A percentile compares a stretch with the other conserved stretches of the same genome.
phyloP scores from a whole-genome alignment of 768 basidiomycete genomes.

The Psilocybe sp. region DNA sequence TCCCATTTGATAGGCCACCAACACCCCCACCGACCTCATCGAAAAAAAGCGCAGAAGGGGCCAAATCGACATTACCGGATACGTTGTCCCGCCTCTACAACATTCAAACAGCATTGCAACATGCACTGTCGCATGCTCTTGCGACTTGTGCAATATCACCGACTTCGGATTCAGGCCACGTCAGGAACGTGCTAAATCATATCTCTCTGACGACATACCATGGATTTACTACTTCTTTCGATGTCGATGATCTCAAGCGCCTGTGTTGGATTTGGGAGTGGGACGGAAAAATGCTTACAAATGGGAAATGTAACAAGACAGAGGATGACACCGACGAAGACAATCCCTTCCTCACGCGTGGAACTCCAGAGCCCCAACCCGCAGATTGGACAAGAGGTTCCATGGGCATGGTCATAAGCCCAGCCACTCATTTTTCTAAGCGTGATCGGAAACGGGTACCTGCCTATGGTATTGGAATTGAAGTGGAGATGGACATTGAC shows the following conservation, averaged over 20 bases:
- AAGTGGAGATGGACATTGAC: constrained; percentile 83
- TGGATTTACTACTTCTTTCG: constrained; percentile 62
- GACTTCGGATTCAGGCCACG: constrained; percentile 67
- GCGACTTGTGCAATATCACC: constrained; percentile 82
- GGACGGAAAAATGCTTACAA: constrained; percentile 48
- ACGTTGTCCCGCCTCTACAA: constrained; percentile 60
- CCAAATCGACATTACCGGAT: constrained; percentile 40
- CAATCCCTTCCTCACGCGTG: constrained; percentile 64
- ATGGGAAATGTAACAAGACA: neutral
- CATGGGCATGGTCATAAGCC: constrained; percentile 75
- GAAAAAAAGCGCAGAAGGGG: constrained; percentile 24
- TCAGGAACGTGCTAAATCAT: constrained; percentile 79
- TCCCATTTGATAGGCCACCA: constrained; percentile 39
- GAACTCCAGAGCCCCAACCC: constrained; percentile 27
- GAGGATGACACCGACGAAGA: constrained; percentile 43
- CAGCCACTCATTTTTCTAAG: constrained; percentile 73
- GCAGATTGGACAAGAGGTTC: constrained; percentile 78
- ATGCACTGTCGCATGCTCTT: constrained; percentile 81
- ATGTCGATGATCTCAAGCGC: constrained; percentile 65
- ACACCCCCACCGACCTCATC: constrained; percentile 54
- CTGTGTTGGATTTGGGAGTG: constrained; percentile 92
- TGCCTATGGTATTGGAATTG: constrained; percentile 83
- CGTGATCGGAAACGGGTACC: constrained; percentile 63
- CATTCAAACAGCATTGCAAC: constrained; percentile 71
- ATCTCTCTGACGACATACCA: constrained; percentile 66